Conservation (phyloP, 768 basidiomycete genomes). For the Clitopilus hobsonii region DNA sequence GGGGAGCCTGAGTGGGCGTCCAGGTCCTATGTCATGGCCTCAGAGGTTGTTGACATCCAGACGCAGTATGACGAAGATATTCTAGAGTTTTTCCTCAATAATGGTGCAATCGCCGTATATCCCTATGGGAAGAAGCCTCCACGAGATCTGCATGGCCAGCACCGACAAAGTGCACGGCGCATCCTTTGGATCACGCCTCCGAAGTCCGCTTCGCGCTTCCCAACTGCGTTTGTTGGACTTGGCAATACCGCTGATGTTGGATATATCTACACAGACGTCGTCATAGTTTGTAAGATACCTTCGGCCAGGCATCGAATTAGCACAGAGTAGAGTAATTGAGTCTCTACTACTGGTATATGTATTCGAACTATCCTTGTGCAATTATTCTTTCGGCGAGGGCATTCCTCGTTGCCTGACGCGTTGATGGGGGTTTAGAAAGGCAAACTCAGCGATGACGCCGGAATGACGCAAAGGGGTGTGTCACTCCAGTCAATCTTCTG, state of each 20-base stretch:
- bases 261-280: constrained; percentile 17
- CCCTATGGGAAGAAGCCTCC: constrained; percentile 1
- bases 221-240: constrained; percentile 14
- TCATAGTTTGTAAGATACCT: too few relatives aligned
- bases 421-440: too few relatives aligned
- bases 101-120: constrained; percentile 1
- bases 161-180: neutral
- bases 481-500: neutral
- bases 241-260: constrained; percentile 17
- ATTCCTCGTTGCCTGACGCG: too few relatives aligned
- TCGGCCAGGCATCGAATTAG: too few relatives aligned
- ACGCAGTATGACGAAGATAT: neutral
- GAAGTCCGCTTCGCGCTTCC: constrained; percentile 5
- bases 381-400: too few relatives aligned
- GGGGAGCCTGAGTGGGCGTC: neutral
- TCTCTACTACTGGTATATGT: too few relatives aligned
- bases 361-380: too few relatives aligned
- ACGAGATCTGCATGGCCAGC: too few relatives aligned
- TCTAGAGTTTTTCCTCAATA: neutral
- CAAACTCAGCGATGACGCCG: too few relatives aligned
- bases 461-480: neutral
- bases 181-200: constrained; percentile 9
- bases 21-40: neutral
- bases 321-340: too few relatives aligned
- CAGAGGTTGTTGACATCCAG: neutral